A percentile compares a stretch with the other conserved stretches of the same genome.
phyloP scores from a whole-genome alignment of 2,329 filamentous ascomycete species.

The Didymella glomerata region DNA sequence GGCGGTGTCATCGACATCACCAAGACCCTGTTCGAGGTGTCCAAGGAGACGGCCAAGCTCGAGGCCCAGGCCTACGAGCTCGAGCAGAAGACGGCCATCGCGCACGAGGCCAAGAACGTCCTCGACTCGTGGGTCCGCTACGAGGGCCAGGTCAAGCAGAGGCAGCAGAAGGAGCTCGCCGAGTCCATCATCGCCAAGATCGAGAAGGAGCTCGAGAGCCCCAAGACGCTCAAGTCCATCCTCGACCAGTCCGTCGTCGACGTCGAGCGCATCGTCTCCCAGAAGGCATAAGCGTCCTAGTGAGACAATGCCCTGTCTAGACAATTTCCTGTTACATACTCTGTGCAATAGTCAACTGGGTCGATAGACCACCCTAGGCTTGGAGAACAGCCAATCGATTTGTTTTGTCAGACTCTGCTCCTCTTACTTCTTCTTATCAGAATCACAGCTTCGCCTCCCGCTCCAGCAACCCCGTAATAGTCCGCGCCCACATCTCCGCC shows the following conservation, averaged over 20 bases:
- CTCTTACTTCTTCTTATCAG: no score
- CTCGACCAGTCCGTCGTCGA: constrained; percentile 95
- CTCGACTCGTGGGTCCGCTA: constrained; percentile 99
- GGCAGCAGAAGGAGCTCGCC: constrained; percentile 96
- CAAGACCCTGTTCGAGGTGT: constrained; percentile 96
- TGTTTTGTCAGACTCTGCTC: constrained; percentile 18
- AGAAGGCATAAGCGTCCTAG: constrained; percentile 48
- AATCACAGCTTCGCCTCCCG: constrained; percentile 6
- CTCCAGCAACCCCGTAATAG: constrained; percentile 46
- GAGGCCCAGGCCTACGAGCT: constrained; percentile 97
- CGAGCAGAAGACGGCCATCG: constrained; percentile 93
- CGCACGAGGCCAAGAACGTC: constrained; percentile 90
- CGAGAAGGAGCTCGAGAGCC: constrained; percentile 97
- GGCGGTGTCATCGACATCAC: constrained; percentile 93
- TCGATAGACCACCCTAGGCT: constrained; percentile 45
- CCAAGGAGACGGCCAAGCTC: constrained; percentile 98
- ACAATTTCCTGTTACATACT: constrained; percentile 51
- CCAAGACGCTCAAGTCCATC: constrained; percentile 96
- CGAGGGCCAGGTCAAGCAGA: constrained; percentile 97
- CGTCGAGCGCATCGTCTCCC: constrained; percentile 75
- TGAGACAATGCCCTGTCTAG: constrained; percentile 23
- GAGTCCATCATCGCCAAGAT: constrained; percentile 96
- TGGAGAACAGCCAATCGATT: constrained; percentile 38
- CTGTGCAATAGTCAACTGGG: constrained; percentile 53
- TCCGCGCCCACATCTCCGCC: constrained; percentile 44